phyloP scores from a whole-genome alignment of 768 basidiomycete species.

The Rhodosporidiobolus odoratus region DNA sequence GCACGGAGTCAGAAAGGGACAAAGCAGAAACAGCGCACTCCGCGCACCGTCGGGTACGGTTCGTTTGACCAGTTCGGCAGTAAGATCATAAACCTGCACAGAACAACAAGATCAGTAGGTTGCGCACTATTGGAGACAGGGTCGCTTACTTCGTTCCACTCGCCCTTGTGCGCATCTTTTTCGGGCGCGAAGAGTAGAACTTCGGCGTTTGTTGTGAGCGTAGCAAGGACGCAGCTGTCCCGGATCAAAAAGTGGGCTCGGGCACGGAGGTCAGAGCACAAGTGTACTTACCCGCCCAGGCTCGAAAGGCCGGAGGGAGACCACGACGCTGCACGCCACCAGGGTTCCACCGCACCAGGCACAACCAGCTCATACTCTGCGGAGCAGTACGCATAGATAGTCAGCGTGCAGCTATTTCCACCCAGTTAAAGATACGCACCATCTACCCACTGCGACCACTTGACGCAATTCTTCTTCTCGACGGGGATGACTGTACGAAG shows the following conservation, averaged over 20 bases:
- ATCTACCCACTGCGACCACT: slow-evolving; percentile 19
- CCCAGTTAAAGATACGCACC: neutral
- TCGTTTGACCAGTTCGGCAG: neutral
- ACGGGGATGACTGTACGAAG: neutral
- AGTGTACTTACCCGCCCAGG: slow-evolving; percentile 16
- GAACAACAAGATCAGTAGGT: neutral
- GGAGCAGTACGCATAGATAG: too few species aligned
- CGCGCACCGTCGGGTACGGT: neutral
- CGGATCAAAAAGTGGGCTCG: neutral
- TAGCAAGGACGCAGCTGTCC: slow-evolving; percentile 27
- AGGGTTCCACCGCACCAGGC: neutral
- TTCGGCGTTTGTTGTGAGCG: slow-evolving; percentile 14
- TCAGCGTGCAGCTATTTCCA: too few species aligned
- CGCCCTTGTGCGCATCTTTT: slow-evolving; percentile 18
- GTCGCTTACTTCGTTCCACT: slow-evolving; percentile 22
- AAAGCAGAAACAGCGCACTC: neutral
- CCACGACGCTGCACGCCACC: slow-evolving; percentile 9
- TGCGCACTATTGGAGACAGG: neutral
- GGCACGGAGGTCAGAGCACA: too few species aligned
- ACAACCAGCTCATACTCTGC: slow-evolving; percentile 16
- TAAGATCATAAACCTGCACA: slow-evolving; percentile 22
- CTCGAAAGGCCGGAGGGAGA: slow-evolving; percentile 18
- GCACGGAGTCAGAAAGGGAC: neutral
- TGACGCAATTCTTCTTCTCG: slow-evolving; percentile 14
- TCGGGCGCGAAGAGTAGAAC: slow-evolving; percentile 20